Evolutionary conservation across 352 stramenopile species (phyloP), one percentile per base, ranked within the genome.

Genomic region (Globisporangium recalcitrans): DNA sequence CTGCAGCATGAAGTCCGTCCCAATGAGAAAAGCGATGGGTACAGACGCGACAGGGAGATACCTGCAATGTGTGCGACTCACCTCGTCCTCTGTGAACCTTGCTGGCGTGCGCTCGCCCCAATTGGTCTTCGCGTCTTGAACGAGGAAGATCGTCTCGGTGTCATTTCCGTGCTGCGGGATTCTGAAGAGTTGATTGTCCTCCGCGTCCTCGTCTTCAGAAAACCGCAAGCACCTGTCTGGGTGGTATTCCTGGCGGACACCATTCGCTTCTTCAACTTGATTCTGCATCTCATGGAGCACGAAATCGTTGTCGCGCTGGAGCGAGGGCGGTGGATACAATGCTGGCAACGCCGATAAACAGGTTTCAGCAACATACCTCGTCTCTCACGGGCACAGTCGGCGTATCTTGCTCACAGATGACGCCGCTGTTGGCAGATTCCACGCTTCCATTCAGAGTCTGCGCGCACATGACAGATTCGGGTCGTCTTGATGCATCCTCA

Each of bases 71-170:
- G 24, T 10, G 10, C 1, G n/a, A 29, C 46, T 19, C 27, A 62
- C 62, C 46, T 53, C 34, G 10, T 36, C 7, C 2, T 42, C 9
- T 21, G 29, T 19, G n/a, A 53, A 21, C n/a, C 19, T 22, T 52
- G 42, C n/a, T 11, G 2, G 22, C 11, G 9, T 13, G 47, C 4
- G 27, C 24, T 58, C 34, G 1, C 46, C 62, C 62, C 62, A 67
- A 31, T 67, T 67, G 4, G 54, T 67, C 26, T 29, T 46, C 5
- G 53, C 53, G 19, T 67, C 62, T 62, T 66, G 26, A 55, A 68
- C 55, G 27, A 22, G n/a, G 14, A 68, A 61, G 14, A 62, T 40
- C 27, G 55, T 61, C 31, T 63, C 47, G n/a, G 21, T 19, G 4
- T 13, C n/a, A 26, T 32, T 38, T 24, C 3, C 31, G 7, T 54